Base-by-base conservation (phyloP, 495 filamentous ascomycete species). In the Hypoxylon fuscum region DNA sequence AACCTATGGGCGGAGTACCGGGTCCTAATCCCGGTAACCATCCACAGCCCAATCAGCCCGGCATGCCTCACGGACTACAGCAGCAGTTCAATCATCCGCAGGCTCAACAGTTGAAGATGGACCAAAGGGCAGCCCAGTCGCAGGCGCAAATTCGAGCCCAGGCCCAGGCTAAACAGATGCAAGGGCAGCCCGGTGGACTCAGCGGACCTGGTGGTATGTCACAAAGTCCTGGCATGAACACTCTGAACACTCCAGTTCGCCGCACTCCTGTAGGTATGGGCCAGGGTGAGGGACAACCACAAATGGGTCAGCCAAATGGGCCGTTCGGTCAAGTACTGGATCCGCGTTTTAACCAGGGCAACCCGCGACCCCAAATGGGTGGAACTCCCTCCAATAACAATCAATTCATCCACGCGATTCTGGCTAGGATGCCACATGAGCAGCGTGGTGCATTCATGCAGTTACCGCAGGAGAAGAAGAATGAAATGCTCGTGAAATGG, bases 211-310 rank as follows among this genome's bases (percentile, higher is more conserved):
- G 78, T 10, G 70, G 72, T 11, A 71, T 77, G 14, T 80, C 81
- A 6, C 82, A 81, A 52, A 83, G 80, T 51, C 82, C 82, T 6
- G 77, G 72, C 0, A 79, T 84, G 79, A 72, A 72, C 38, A 80
- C 78, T 1, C 49, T 83, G 35, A 84, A 79, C 41, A 72, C 79
- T 1, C 81, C 81, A 11, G 75, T 81, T 64, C 72, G 73, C 18
- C 76, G 77, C 18, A 74, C 79, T 10, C 75, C 79, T 14, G 70
- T 74, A 0, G 71, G 76, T 34, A 77, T 79, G 74, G 70, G 62
- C 35, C 63, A 72, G 60, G 55, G 40, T 17, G 70, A 72, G 50
- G 67, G 65, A 51, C 53, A 72, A 62, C 48, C 68, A 14, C 74
- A 72, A 35, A 68, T 74, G 43, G 68, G 67, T 32, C 77, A 76